Percentiles rank a stretch among this genome's conserved stretches.
Conservation (phyloP, 371 early-diverging fungal genomes). For the Actinomortierella wolfii region DNA sequence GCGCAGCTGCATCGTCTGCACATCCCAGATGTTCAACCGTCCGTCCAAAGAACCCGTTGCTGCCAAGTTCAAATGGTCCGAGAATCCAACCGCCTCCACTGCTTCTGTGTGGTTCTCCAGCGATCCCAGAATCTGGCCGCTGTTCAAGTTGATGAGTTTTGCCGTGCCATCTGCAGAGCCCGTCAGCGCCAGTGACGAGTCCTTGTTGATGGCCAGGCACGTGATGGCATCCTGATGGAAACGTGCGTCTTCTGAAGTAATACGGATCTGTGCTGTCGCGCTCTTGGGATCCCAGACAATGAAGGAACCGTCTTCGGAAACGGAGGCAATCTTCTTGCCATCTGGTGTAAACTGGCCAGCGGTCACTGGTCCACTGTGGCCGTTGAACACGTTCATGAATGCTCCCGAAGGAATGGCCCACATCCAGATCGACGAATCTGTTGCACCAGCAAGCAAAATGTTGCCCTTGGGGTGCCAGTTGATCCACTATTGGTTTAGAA, state of each 20-base stretch:
- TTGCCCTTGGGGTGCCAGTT: constrained; percentile 96
- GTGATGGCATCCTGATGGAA: constrained; percentile 89
- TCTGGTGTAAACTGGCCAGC: constrained; percentile 90
- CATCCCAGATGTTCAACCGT: constrained; percentile 86
- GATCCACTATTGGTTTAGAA: constrained; percentile 69
- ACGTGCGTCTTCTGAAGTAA: constrained; percentile 79
- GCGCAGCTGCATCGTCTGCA: constrained; percentile 74
- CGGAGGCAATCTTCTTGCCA: constrained; percentile 88
- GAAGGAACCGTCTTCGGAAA: constrained; percentile 83
- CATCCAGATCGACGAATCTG: constrained; percentile 95
- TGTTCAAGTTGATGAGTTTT: constrained; percentile 74
- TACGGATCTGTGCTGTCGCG: constrained; percentile 63
- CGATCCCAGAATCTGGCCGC: constrained; percentile 73
- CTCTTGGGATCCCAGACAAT: constrained; percentile 95
- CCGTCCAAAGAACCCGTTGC: constrained; percentile 92
- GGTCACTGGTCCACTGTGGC: constrained; percentile 85
- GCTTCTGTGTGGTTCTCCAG: constrained; percentile 81
- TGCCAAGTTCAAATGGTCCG: constrained; percentile 70
- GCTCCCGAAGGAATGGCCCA: constrained; percentile 89
- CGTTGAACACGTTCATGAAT: constrained; percentile 93
- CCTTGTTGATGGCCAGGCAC: constrained; percentile 73
- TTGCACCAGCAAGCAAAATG: constrained; percentile 85
- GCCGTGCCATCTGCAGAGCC: constrained; percentile 84
- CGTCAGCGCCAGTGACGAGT: constrained; percentile 78
- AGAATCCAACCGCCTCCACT: constrained; percentile 79